Percentiles rank a stretch among this genome's conserved stretches.
phyloP scores from a whole-genome alignment of 1,139 yeast species.

The Pichia sp. region DNA sequence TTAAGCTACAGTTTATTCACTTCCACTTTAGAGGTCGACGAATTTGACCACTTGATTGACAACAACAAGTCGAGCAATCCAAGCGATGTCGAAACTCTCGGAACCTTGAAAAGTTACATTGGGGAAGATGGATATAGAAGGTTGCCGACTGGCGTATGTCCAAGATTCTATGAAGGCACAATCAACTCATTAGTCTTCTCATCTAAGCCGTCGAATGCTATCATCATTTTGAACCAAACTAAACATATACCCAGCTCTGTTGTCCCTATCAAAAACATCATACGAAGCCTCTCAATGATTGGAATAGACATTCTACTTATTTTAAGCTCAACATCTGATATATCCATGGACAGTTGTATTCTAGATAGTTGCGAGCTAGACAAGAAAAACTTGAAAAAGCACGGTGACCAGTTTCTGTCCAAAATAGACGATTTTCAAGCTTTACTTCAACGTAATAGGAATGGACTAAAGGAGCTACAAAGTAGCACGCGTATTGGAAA shows the following conservation, averaged over 20 bases:
- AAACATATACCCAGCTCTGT: constrained; percentile 21
- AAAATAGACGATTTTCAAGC: constrained; percentile 21
- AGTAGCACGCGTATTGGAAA: background rate
- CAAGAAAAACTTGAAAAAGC: constrained; percentile 1
- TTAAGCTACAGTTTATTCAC: constrained; percentile 31
- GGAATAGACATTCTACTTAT: constrained; percentile 27
- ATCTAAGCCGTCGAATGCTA: constrained; percentile 27
- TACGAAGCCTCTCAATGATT: constrained; percentile 30
- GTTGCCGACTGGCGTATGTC: constrained; percentile 28
- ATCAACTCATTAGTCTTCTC: constrained; percentile 23
- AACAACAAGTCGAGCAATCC: background rate
- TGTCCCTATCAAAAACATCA: constrained; percentile 32
- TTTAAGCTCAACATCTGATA: constrained; percentile 22
- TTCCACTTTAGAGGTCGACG: constrained; percentile 29
- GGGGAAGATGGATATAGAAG: constrained; percentile 13
- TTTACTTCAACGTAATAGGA: background rate
- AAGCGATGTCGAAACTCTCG: constrained; percentile 11
- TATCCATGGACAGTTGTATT: constrained; percentile 18
- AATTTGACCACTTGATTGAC: constrained; percentile 19
- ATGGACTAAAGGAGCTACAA: background rate
- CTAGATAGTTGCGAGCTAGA: constrained; percentile 12
- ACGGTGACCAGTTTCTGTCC: constrained; percentile 8
- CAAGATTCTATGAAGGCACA: constrained; percentile 28
- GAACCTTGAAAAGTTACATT: constrained; percentile 10
- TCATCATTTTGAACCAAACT: constrained; percentile 32